Conservation (phyloP, 1,284 basidiomycete genomes). For the Trametes sp. region DNA sequence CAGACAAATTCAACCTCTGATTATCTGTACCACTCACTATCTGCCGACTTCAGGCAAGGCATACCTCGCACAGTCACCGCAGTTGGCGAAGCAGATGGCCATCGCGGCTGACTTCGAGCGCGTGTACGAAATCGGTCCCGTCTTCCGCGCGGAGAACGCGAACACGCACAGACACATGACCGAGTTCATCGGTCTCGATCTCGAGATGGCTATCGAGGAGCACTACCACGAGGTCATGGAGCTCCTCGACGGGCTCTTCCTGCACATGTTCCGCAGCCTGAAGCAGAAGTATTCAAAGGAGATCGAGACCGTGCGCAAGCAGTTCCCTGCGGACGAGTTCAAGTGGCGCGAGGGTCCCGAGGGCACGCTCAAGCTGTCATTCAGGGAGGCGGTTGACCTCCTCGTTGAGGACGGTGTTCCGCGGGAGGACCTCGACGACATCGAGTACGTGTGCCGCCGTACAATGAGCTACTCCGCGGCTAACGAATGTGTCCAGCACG, state of each 20-base stretch:
- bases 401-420: conserved; percentile 86
- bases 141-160: conserved; percentile 98
- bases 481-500: conserved; percentile 60
- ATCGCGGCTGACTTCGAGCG: conserved; percentile 98
- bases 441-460: conserved; percentile 66
- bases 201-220: conserved; percentile 98
- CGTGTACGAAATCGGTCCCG: conserved; percentile 96
- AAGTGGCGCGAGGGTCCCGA: conserved; percentile 85
- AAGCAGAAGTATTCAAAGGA: conserved; percentile 81
- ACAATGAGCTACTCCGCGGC: conserved; percentile 2
- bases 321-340: conserved; percentile 93
- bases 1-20: no score
- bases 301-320: conserved; percentile 83
- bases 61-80: conserved; percentile 96
- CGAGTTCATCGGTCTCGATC: conserved; percentile 98
- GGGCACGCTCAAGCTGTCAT: conserved; percentile 84
- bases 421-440: conserved; percentile 82
- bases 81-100: conserved; percentile 99
- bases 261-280: conserved; percentile 85
- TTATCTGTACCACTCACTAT: no score
- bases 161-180: conserved; percentile 99
- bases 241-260: conserved; percentile 83
- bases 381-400: conserved; percentile 88
- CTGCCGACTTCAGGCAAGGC: conserved; percentile 68
- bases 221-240: conserved; percentile 98